Evolutionary conservation across 202 grass and related monocot genomes (phyloP), one percentile per base, ranked within the genome.

Genomic region (Musa balbisiana): DNA sequence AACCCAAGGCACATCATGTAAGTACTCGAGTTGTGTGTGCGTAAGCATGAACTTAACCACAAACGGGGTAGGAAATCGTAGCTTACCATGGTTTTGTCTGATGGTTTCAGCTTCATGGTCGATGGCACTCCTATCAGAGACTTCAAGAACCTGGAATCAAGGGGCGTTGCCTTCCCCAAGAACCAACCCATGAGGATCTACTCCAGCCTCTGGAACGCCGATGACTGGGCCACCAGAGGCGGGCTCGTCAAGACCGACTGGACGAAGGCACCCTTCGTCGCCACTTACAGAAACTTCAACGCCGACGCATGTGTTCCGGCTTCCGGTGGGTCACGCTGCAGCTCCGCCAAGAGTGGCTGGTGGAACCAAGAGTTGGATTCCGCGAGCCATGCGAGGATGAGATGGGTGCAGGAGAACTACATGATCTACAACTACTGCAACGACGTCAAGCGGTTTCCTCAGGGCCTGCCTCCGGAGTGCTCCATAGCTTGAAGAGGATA

Each of bases 391-490:
- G 53, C 20, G 53, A 80, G 53, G 78, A 80, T 73, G 78, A 55
- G 53, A 3, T 80, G 67, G 78, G 68, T 64, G 22, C 78, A 80
- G 78, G 26, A 49, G 16, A 80, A 72, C 27, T 64, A 80, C 68
- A 80, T 71, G 78, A 80, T 80, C 69, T 80, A 71, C 55, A 53
- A 81, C 73, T 63, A 77, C 68, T 65, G 83, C 67, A 13, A 56
- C 51, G 68, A 80, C 21, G 23, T 20, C 1, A 62, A 62, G 19
- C 53, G 78, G 0, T 80, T 80, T 49, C 78, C 67, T 17, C 83
- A 81, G 27, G 83, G 83, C 11, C 70, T 85, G 64, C 78, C 83
- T 16, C 16, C 23, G 2, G 83, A 85, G 78, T 85, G 83, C 70
- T 71, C 64, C 54, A 13, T 25, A 15, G 60, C 33, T 33, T 52